Conservation (phyloP, 805 yeast genomes). For the Maudiozyma saulgeensis region DNA sequence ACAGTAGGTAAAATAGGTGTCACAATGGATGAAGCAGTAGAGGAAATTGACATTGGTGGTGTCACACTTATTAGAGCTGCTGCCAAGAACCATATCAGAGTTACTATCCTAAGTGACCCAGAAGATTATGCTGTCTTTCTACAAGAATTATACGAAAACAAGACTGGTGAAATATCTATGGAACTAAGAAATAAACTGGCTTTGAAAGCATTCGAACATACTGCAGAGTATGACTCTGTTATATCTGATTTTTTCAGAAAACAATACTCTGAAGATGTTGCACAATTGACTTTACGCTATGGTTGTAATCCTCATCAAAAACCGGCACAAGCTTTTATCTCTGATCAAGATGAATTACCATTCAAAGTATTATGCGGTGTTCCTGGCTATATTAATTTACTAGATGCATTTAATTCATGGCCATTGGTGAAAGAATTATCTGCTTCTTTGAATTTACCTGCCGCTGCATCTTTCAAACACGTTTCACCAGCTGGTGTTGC, state of each 20-base stretch:
- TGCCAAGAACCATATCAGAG: conserved; percentile 96
- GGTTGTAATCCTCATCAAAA: conserved; percentile 99
- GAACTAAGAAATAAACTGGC: conserved; percentile 78
- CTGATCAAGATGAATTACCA: conserved; percentile 78
- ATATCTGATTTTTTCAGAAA: conserved; percentile 96
- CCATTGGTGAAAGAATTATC: conserved; percentile 95
- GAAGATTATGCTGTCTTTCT: conserved; percentile 81
- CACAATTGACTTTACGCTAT: conserved; percentile 91
- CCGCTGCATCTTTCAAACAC: conserved; percentile 98
- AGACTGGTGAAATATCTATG: conserved; percentile 57
- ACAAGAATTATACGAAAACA: conserved; percentile 50
- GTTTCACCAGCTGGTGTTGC: conserved; percentile 99
- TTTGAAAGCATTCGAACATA: conserved; percentile 94
- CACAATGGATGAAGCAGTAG: conserved; percentile 94
- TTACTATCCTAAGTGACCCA: conserved; percentile 91
- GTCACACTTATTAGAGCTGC: conserved; percentile 97
- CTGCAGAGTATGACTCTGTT: conserved; percentile 94
- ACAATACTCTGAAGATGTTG: conserved; percentile 80
- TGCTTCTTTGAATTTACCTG: conserved; percentile 89
- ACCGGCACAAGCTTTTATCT: conserved; percentile 94
- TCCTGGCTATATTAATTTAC: conserved; percentile 93
- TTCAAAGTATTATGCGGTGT: conserved; percentile 90
- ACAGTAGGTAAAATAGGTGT: conserved; percentile 93
- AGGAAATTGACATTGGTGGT: conserved; percentile 97
- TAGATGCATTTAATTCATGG: conserved; percentile 98